Evolutionary conservation across 257 asterid genomes (phyloP).

Genomic region (Solanum microdontum): DNA sequence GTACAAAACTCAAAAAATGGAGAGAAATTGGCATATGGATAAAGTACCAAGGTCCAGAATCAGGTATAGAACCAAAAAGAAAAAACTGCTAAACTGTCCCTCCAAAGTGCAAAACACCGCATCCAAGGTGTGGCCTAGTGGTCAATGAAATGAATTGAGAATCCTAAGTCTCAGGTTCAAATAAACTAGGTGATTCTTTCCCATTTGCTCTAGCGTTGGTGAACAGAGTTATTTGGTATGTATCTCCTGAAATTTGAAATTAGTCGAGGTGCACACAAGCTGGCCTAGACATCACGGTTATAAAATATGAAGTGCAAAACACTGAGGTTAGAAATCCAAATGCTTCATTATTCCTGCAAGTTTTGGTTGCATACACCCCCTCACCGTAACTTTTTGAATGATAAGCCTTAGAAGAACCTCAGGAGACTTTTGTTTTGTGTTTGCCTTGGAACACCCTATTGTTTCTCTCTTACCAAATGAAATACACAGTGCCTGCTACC

Average conservation of each 20-base stretch:
- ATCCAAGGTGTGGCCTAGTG: neutral
- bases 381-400: neutral
- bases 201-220: neutral
- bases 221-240: neutral
- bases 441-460: neutral
- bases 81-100: neutral
- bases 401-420: neutral
- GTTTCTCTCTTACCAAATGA: neutral
- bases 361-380: neutral
- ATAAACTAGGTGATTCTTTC: neutral
- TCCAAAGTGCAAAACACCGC: neutral
- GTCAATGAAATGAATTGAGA: neutral
- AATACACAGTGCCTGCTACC: neutral
- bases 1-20: neutral
- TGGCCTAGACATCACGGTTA: neutral
- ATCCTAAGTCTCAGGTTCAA: too few species aligned
- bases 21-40: neutral
- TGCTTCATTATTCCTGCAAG: neutral
- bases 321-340: neutral
- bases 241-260: too few species aligned
- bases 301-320: neutral
- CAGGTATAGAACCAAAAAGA: neutral
- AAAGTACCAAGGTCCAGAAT: neutral
- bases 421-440: neutral
- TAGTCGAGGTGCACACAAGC: neutral